Evolutionary conservation across 2,329 filamentous ascomycete genomes (phyloP).

Genomic region (Alternaria arborescens): DNA sequence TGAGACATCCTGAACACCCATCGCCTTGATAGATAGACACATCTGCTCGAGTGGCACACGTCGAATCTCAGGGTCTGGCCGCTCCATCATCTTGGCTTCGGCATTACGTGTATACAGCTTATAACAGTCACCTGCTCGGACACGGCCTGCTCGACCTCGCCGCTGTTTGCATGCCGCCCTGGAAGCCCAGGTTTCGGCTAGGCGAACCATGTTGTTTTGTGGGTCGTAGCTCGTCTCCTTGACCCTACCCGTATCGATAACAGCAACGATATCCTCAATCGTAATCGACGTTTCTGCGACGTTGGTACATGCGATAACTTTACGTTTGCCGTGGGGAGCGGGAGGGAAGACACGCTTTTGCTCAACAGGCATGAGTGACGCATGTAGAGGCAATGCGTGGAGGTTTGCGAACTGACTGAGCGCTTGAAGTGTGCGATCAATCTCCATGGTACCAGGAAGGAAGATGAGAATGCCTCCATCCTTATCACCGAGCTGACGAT

Average conservation of each 20-base stretch:
- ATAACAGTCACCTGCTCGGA: constrained; percentile 90
- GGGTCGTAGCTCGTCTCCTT: constrained; percentile 97
- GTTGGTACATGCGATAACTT: constrained; percentile 94
- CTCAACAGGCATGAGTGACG: constrained; percentile 86
- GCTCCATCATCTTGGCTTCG: constrained; percentile 83
- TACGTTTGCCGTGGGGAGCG: constrained; percentile 81
- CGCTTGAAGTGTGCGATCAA: constrained; percentile 78
- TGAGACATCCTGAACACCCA: constrained; percentile 86
- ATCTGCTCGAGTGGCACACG: constrained; percentile 93
- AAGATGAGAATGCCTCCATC: constrained; percentile 95
- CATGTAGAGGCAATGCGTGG: constrained; percentile 87
- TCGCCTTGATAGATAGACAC: constrained; percentile 91
- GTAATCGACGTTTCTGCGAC: constrained; percentile 99
- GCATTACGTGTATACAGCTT: constrained; percentile 91
- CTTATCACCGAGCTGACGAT: constrained; percentile 74
- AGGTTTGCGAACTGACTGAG: constrained; percentile 72
- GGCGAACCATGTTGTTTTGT: constrained; percentile 89
- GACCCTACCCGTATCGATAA: constrained; percentile 93
- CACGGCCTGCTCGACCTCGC: constrained; percentile 90
- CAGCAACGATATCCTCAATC: constrained; percentile 94
- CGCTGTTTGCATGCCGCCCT: constrained; percentile 93
- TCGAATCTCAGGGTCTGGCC: constrained; percentile 92
- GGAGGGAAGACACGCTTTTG: constrained; percentile 85
- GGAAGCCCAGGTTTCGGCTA: constrained; percentile 96
- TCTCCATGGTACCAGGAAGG: constrained; percentile 89